Percentiles rank a stretch among this genome's conserved stretches.
phyloP scores from a whole-genome alignment of 768 basidiomycete species.

The Collybia sordida region DNA sequence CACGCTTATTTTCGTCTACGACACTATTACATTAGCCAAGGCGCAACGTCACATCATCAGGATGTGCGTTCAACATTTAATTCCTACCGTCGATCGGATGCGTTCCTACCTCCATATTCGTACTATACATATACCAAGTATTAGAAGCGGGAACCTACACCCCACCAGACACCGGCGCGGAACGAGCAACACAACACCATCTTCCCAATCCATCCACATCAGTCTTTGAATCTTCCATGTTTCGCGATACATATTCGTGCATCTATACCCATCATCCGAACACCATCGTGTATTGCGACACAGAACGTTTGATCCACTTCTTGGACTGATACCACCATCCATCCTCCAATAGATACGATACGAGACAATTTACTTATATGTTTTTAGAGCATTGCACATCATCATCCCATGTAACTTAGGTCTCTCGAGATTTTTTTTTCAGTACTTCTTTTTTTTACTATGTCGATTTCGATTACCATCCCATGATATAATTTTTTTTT shows the following conservation, averaged over 20 bases:
- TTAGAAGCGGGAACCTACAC: constrained; percentile 10
- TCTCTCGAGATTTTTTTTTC: constrained; percentile 23
- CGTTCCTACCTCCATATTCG: constrained; percentile 1
- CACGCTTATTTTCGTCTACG: constrained; percentile 39
- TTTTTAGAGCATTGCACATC: constrained; percentile 67
- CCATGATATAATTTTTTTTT: constrained; percentile 20
- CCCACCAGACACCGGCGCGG: not conserved
- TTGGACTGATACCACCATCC: constrained; percentile 11
- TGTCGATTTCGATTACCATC: constrained; percentile 17
- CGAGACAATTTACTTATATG: constrained; percentile 14
- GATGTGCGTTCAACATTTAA: not conserved
- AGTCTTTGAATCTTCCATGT: not conserved
- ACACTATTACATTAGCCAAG: constrained; percentile 18
- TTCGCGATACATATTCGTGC: constrained; percentile 29
- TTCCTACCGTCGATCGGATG: not conserved
- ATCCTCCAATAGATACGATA: constrained; percentile 7
- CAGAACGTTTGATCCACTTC: constrained; percentile 2
- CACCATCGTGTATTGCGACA: constrained; percentile 24
- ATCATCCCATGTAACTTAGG: constrained; percentile 34
- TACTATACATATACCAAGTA: constrained; percentile 13
- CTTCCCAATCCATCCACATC: not conserved
- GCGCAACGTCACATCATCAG: not conserved
- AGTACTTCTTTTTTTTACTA: constrained; percentile 12
- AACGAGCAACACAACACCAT: constrained; percentile 7
- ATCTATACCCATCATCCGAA: constrained; percentile 21